Base-by-base conservation (phyloP, 2,329 filamentous ascomycete genomes). In the Zymoseptoria brevis region DNA sequence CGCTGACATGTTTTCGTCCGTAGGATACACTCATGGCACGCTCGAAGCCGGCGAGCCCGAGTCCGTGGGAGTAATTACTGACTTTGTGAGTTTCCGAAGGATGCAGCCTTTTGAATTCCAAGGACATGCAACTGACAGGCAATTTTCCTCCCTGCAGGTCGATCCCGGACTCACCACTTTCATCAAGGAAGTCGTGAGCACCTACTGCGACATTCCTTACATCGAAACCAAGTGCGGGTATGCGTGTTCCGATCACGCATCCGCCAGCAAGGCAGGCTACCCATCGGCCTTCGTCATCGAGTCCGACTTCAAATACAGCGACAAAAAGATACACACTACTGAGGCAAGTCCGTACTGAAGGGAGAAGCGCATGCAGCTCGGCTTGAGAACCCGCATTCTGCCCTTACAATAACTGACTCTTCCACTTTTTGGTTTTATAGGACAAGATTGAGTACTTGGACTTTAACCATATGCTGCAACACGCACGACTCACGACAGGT, bases 401-500 rank as follows among this genome's bases (percentile, higher is more conserved):
- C 4, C 21, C 21, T 22, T 22, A 22, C 21, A 24, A 24, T 24
- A 3, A 24, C 22, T 24, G 22, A 24, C 22, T 24, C 22, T 24
- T 24, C 22, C 22, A 24, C 22, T 24, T 24, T 24, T 24, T 24
- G 22, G 22, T 8, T 26, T 29, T 29, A 29, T 83, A 88, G 45
- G 88, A 90, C 71, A 80, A 80, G 68, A 85, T 90, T 64, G 83
- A 89, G 69, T 86, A 84, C 64, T 75, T 90, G 45, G 87, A 85
- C 67, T 96, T 95, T 72, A 85, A 92, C 72, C 91, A 96, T 74
- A 96, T 96, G 90, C 80, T 94, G 35, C 87, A 96, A 77, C 91
- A 96, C 75, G 90, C 89, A 21, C 87, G 85, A 72, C 82, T 96
- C 81, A 94, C 90, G 1, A 79, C 96, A 30, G 89, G 87, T 4